Evolutionary conservation across 2,329 filamentous ascomycete species (phyloP).

Genomic region (Cladosporium colombiae): DNA sequence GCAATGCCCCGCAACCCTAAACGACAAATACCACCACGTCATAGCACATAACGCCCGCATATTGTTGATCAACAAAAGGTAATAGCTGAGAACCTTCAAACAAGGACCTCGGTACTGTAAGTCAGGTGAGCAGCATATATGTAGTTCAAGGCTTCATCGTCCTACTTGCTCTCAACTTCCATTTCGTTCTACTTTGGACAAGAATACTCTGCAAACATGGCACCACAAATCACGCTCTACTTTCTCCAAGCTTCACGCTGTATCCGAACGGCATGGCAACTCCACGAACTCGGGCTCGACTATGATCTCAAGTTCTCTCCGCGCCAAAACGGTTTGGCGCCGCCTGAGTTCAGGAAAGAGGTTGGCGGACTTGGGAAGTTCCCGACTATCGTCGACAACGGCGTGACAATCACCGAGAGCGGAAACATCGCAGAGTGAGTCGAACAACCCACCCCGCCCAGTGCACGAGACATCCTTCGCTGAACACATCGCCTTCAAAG

Average conservation of each 20-base stretch:
- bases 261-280: constrained; percentile 50
- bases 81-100: neutral
- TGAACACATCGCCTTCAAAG: too few relatives aligned
- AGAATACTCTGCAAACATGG: neutral
- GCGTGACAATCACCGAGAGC: constrained; percentile 46
- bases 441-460: too few relatives aligned
- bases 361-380: constrained; percentile 50
- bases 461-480: too few relatives aligned
- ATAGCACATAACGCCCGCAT: neutral
- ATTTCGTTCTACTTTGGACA: neutral
- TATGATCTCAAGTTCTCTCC: constrained; percentile 46
- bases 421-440: constrained; percentile 50
- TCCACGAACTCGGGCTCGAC: constrained; percentile 46
- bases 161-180: neutral
- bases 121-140: neutral
- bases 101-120: neutral
- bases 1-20: neutral
- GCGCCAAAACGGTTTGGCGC: constrained; percentile 43
- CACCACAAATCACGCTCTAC: constrained; percentile 44
- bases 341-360: constrained; percentile 45
- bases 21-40: neutral
- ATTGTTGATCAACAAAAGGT: neutral
- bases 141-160: neutral
- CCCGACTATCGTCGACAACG: constrained; percentile 47
- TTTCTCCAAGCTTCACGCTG: constrained; percentile 51